Evolutionary conservation across 2,329 filamentous ascomycete species (phyloP), one percentile per base, ranked within the genome.

Genomic region (Xylariales sp.): DNA sequence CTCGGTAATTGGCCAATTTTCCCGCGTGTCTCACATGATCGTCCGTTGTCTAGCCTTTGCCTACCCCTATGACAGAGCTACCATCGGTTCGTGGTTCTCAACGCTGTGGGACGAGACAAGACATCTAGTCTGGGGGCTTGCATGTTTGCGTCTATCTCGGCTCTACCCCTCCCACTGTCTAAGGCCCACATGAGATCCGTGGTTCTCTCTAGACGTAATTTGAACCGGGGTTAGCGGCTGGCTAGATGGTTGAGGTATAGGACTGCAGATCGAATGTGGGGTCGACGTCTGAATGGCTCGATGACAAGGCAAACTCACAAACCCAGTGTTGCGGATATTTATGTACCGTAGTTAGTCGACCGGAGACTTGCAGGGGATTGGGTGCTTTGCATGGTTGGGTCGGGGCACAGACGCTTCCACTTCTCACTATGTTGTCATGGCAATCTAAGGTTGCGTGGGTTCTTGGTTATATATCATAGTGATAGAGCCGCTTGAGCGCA

Each of bases 1-100:
- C 61, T 76, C 75, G 71, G 73, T 75, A 75, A 76, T 75, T 76
- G 71, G 68, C 64, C 68, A 73, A 69, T 73, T 72, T 73, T 75
- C 67, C 76, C 73, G 76, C 68, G 64, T 75, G 76, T 76, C 70
- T 77, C 69, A 74, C 71, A 69, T 66, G 48, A 41, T 71, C 67
- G 67, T 63, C 67, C 72, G 61, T 59, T 69, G 65, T 72, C 64
- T 69, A 70, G 71, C 45, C 62, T 52, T 67, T 49, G 60, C 49
- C 59, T 67, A 59, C 55, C 54, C 16, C 64, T 64, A 58, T 69
- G 62, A 53, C 43, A 64, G 68, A 68, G 53, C 46, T 8, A 62
- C 61, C 54, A 62, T 67, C 59, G 62, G 67, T 72, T 69, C 58
- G 56, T 69, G 62, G 52, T 62, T 64, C 56, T 69, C 62, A 54